Conservation (phyloP, 2,329 filamentous ascomycete species). For the Cryphonectria naterciae region DNA sequence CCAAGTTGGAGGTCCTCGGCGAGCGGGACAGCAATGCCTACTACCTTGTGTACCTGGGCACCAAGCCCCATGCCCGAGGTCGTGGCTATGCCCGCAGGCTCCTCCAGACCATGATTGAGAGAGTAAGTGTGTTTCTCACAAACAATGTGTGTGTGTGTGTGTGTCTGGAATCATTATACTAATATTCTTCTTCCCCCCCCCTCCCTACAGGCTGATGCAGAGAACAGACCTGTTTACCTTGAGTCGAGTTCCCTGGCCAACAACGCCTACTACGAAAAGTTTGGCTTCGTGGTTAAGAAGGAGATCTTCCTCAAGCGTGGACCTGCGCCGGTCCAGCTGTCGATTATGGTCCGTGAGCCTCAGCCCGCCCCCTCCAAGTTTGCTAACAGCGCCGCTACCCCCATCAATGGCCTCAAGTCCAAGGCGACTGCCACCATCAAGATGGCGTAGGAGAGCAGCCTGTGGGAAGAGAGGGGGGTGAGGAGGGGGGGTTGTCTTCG, state of each 20-base stretch:
- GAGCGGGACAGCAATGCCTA: slow-evolving; percentile 69
- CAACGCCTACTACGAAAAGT: slow-evolving; percentile 72
- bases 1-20: slow-evolving; percentile 71
- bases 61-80: slow-evolving; percentile 69
- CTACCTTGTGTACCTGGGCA: slow-evolving; percentile 85
- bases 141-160: background rate
- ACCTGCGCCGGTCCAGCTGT: slow-evolving; percentile 64
- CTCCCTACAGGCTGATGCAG: slow-evolving; percentile 62
- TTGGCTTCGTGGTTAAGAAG: slow-evolving; percentile 70
- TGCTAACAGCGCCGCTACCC: slow-evolving; percentile 38
- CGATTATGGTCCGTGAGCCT: slow-evolving; percentile 83
- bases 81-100: slow-evolving; percentile 75
- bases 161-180: background rate
- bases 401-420: slow-evolving; percentile 40
- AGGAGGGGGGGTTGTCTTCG: background rate
- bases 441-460: slow-evolving; percentile 28
- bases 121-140: slow-evolving; percentile 47
- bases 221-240: slow-evolving; percentile 72
- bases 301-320: slow-evolving; percentile 66
- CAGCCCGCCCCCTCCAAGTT: slow-evolving; percentile 38
- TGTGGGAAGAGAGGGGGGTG: background rate
- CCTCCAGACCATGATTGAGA: slow-evolving; percentile 69
- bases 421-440: slow-evolving; percentile 39
- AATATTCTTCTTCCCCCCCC: background rate
- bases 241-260: slow-evolving; percentile 75